Base-by-base conservation (phyloP, 495 filamentous ascomycete genomes). In the Entonaema liquescens region DNA sequence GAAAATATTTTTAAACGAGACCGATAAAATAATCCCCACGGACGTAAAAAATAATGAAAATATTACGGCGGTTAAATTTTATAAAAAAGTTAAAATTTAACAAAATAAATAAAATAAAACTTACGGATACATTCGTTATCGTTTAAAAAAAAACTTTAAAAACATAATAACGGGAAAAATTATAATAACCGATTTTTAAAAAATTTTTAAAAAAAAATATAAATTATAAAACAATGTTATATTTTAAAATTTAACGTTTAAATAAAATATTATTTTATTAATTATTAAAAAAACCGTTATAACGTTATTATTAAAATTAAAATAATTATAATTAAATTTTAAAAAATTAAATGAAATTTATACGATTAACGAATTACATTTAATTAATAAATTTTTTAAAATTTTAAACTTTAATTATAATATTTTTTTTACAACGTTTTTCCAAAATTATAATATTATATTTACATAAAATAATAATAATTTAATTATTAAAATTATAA, bases 391-490 rank as follows among this genome's bases (percentile, higher is more conserved):
- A 40, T 40, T 58, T 26, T 58, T 40, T 58, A 17, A 17, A 2
- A 6, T 47, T n/a, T 58, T 58, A 23, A 40, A 25, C 11, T 26
- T 40, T 25, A 26, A 58, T 2, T 58, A 58, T 58, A 58, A 58
- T 23, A 58, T n/a, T 5, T 58, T 58, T 42, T 58, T 58, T n/a
- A 58, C n/a, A 2, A 12, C 8, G 1, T 58, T 58, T 26, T 58
- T 58, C 40, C 25, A 58, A 58, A 58, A 15, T 26, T 42, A 58
- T 58, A 58, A 58, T 40, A 58, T 58, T 40, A n/a, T n/a, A n/a
- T n/a, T n/a, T n/a, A n/a, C n/a, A n/a, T n/a, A n/a, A n/a, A n/a
- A n/a, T n/a, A n/a, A n/a, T 21, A 21, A 38, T 8, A 58, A 40
- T 11, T 11, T 2, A 2, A 58, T 58, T 40, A 42, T 58, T 58